Conservation (phyloP, 75 land plant genomes). For the Cupressus sempervirens region DNA sequence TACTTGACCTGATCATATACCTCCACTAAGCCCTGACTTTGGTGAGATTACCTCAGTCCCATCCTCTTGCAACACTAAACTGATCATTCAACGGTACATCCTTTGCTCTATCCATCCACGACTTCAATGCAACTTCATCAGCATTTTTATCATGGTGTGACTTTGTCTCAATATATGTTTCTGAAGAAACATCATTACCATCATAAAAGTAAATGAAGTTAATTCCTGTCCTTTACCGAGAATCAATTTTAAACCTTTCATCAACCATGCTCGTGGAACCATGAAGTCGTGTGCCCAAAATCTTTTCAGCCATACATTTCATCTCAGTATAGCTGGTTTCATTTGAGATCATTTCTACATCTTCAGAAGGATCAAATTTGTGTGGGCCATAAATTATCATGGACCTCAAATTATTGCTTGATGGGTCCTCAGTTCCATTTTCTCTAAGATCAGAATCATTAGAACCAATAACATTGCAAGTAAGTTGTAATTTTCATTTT, state of each 20-base stretch:
- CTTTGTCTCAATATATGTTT: constrained; percentile 9
- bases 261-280: constrained; percentile 20
- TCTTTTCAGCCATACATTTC: constrained; percentile 38
- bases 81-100: constrained; percentile 28
- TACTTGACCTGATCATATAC: no score
- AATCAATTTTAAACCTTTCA: constrained; percentile 26
- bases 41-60: no score
- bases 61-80: constrained; percentile 14
- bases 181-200: constrained; percentile 11
- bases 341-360: constrained; percentile 12
- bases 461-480: constrained; percentile 63
- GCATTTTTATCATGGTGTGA: constrained; percentile 24
- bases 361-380: constrained; percentile 44
- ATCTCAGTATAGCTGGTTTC: constrained; percentile 21
- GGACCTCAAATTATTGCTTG: constrained; percentile 54
- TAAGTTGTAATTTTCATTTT: constrained; percentile 70
- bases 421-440: constrained; percentile 20
- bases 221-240: neutral
- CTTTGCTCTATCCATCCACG: constrained; percentile 58
- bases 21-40: no score
- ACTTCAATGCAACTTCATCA: constrained; percentile 55
- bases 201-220: constrained; percentile 15
- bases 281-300: constrained; percentile 31
- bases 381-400: constrained; percentile 68
- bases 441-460: constrained; percentile 17